Conservation (phyloP, 257 asterid genomes). For the Solanum microdontum region DNA sequence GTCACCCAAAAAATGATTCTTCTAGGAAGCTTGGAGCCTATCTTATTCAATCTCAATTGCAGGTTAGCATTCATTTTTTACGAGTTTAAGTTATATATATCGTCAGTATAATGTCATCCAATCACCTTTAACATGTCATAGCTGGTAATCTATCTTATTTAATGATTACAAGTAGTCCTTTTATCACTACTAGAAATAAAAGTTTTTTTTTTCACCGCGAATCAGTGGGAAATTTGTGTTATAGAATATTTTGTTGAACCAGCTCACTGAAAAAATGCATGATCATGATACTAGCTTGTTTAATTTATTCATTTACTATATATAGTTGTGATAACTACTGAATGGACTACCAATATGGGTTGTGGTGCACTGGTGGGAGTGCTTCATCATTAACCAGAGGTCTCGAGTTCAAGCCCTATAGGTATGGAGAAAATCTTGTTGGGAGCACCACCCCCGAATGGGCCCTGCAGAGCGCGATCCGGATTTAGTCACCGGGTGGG, state of each 20-base stretch:
- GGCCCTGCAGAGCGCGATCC: neutral
- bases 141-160: too few relatives aligned
- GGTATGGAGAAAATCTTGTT: neutral
- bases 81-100: neutral
- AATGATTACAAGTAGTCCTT: too few relatives aligned
- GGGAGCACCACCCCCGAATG: neutral
- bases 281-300: neutral
- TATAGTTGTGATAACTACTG: neutral
- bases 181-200: too few relatives aligned
- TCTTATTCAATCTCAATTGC: constrained; percentile 63
- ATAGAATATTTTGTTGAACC: too few relatives aligned
- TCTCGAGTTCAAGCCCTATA: neutral
- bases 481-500: neutral
- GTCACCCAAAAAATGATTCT: constrained; percentile 51
- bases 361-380: neutral
- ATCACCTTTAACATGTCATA: neutral
- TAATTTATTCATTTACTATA: neutral
- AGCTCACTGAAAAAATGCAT: neutral
- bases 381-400: rapidly evolving
- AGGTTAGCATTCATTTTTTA: constrained; percentile 22
- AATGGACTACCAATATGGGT: neutral
- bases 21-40: constrained; percentile 60
- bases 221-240: neutral
- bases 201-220: too few relatives aligned
- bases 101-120: neutral